Evolutionary conservation across 108 stramenopile genomes (phyloP).

Genomic region (Aurantiochytrium sp.): DNA sequence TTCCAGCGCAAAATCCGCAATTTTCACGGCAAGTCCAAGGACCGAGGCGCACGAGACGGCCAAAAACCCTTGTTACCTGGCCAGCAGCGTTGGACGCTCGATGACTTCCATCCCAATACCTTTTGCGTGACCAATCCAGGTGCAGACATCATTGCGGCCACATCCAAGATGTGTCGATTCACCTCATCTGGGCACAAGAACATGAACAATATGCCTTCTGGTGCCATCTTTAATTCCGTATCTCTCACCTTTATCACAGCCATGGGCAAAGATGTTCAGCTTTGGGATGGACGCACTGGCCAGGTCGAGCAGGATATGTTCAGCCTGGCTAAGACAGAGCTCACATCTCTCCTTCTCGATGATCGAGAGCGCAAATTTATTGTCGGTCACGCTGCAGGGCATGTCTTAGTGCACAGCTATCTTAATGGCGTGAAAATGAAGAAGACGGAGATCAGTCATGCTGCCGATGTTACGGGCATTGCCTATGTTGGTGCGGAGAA

Average conservation of each 20-base stretch:
- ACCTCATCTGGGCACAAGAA: not conserved
- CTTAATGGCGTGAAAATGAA: not conserved
- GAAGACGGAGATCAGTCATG: not conserved
- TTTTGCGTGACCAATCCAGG: not conserved
- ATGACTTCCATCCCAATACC: not conserved
- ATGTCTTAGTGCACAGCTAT: not conserved
- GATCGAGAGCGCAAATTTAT: not conserved
- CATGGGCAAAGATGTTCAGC: not conserved
- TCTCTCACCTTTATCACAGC: not conserved
- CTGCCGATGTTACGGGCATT: not conserved
- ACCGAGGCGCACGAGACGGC: not conserved
- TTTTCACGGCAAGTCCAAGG: constrained; percentile 7
- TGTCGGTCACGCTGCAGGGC: not conserved
- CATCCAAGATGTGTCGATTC: not conserved
- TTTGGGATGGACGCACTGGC: not conserved
- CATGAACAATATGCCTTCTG: not conserved
- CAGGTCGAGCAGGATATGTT: not conserved
- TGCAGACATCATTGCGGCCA: not conserved
- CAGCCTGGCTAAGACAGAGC: not conserved
- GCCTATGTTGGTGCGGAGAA: not conserved
- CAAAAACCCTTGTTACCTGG: not conserved
- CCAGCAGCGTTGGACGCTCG: not conserved
- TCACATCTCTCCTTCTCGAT: not conserved
- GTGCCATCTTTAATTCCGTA: not conserved
- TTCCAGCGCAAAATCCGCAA: not conserved